Evolutionary conservation across 2,329 filamentous ascomycete genomes (phyloP), one percentile per base, ranked within the genome.

Genomic region (Botrytis fragariae): DNA sequence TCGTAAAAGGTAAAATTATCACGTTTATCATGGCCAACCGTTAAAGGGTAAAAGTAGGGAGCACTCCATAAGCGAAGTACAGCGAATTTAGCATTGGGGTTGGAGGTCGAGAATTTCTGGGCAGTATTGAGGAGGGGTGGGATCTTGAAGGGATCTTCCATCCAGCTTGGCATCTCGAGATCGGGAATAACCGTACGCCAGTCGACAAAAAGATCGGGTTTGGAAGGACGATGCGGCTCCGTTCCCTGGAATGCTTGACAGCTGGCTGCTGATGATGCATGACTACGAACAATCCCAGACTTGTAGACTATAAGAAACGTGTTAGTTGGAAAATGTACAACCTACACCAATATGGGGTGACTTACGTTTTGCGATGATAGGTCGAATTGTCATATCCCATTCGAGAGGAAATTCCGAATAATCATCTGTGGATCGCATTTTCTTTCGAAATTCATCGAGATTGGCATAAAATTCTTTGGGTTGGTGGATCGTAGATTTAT

Each of bases 21-120:
- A 16, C 83, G 80, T 63, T 82, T 83, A 29, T 83, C 76, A 20
- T 75, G 72, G 16, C 82, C 82, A 32, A 86, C 77, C 84, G 84
- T 85, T 25, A 85, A 80, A 10, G 85, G 85, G 76, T 84, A 87
- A 79, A 86, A 87, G 77, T 86, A 83, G 9, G 84, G 82, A 2
- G 84, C 82, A 14, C 83, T 84, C 85, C 84, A 87, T 63, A 86
- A 74, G 9, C 83, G 80, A 2, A 87, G 80, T 22, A 85, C 74
- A 0, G 84, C 81, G 77, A 87, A 87, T 9, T 79, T 78, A 22
- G 83, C 82, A 8, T 74, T 61, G 37, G 77, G 68, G 25, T 76
- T 45, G 7, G 74, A 72, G 37, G 37, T 39, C 6, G 79, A 76
- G 76, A 84, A 84, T 8, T 68, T 69, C 32, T 76, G 78, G 9